Conservation (phyloP, 164 flowering plant species). For the Dillenia turbinata region DNA sequence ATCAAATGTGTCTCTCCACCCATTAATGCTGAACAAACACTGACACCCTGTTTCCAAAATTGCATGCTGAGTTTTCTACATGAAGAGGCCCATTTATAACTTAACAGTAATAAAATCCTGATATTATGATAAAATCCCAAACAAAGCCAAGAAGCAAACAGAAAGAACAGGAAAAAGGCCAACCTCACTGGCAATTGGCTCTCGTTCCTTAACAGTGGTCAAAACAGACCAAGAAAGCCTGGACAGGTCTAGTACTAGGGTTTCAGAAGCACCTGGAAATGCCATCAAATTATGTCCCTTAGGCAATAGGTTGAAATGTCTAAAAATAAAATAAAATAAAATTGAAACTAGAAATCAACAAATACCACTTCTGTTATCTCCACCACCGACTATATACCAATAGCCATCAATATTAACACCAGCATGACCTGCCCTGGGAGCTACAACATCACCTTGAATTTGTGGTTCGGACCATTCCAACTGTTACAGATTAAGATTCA, state of each 20-base stretch:
- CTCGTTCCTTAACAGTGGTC: slow-evolving; percentile 59
- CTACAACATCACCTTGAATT: slow-evolving; percentile 62
- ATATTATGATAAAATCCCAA: too few relatives aligned
- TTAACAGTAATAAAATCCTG: too few relatives aligned
- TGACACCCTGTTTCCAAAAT: slow-evolving; percentile 62
- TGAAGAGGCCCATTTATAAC: too few relatives aligned
- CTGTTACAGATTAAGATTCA: slow-evolving; percentile 28
- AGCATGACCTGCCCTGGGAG: slow-evolving; percentile 93
- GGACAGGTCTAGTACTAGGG: slow-evolving; percentile 70
- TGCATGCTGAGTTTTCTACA: neutral
- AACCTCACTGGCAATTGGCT: slow-evolving; percentile 98
- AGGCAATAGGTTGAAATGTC: neutral
- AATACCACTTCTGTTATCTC: slow-evolving; percentile 88
- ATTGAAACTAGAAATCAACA: neutral
- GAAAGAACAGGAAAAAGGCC: neutral
- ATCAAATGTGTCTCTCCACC: slow-evolving; percentile 62
- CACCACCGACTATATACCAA: slow-evolving; percentile 96
- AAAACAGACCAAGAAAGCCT: slow-evolving; percentile 72
- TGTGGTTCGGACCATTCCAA: slow-evolving; percentile 97
- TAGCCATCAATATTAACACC: slow-evolving; percentile 57
- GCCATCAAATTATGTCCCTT: neutral
- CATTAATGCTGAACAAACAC: slow-evolving; percentile 48
- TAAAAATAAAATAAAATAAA: slow-evolving; percentile 1
- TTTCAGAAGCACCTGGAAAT: slow-evolving; percentile 67
- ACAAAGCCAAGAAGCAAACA: neutral